Evolutionary conservation across 306 rosid species (phyloP).

Genomic region (Acacia melanoxylon): DNA sequence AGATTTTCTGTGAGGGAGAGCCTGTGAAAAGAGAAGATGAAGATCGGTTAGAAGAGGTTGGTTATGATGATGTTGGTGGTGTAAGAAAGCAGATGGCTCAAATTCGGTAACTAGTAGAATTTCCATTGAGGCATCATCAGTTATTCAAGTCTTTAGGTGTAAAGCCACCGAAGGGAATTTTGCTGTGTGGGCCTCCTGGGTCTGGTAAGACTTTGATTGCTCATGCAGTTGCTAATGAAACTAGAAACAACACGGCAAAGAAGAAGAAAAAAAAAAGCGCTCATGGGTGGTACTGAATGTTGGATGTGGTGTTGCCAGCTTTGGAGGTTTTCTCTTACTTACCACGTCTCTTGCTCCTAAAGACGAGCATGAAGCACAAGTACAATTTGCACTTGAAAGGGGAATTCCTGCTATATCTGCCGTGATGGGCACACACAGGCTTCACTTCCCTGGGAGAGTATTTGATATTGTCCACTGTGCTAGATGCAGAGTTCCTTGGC

Average conservation of each 20-base stretch:
- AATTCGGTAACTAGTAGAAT: constrained; percentile 86
- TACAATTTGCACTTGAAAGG: constrained; percentile 97
- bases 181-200: constrained; percentile 91
- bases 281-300: constrained; percentile 88
- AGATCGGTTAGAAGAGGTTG: constrained; percentile 92
- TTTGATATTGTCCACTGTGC: constrained; percentile 94
- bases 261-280: no score
- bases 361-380: constrained; percentile 99
- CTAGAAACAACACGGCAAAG: no score
- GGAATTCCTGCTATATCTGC: constrained; percentile 99
- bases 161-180: constrained; percentile 97
- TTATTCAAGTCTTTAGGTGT: constrained; percentile 92
- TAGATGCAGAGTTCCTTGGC: constrained; percentile 99
- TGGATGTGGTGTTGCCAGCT: constrained; percentile 99
- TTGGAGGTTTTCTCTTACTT: constrained; percentile 90
- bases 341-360: constrained; percentile 97
- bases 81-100: constrained; percentile 98
- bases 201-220: constrained; percentile 95
- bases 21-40: constrained; percentile 92
- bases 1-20: constrained; percentile 96
- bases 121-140: constrained; percentile 95
- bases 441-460: constrained; percentile 89
- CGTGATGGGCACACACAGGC: constrained; percentile 98
- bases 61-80: constrained; percentile 98
- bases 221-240: constrained; percentile 95